Base-by-base conservation (phyloP, 768 basidiomycete genomes). In the Mycena olivaceomarginata region DNA sequence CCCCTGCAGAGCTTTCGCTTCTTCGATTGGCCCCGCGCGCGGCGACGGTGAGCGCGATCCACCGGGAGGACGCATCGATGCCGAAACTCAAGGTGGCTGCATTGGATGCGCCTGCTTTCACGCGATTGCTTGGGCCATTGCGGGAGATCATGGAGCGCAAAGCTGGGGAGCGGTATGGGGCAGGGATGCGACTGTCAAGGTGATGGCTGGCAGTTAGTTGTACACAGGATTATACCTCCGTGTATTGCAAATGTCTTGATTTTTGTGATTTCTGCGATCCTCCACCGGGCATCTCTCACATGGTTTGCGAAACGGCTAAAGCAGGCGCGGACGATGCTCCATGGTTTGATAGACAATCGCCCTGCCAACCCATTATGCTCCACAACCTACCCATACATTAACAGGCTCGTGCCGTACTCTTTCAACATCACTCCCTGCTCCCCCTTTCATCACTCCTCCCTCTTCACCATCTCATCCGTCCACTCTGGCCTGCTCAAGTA, bases 61-160 rank as follows among this genome's bases (percentile, higher is more conserved):
- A 87, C 65, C 89, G 94, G 60, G 77, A 82, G 0, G 89, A 92
- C 56, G 84, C 86, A 45, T 85, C 88, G 37, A 82, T 84, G 76
- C 90, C 90, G 13, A 96, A 94, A 84, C 91, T 99, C 57, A 96
- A 98, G 84, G 97, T 99, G 15, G 98, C 98, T 9, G 96, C 96
- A 12, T 89, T 99, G 79, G 97, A 97, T 81, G 96, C 97, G 46
- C 92, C 95, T 74, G 95, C 98, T 22, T 99, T 99, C 83, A 98
- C 97, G 15, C 93, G 98, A 53, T 88, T 99, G 57, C 92, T 99
- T 43, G 98, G 98, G 5, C 97, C 97, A 25, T 88, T 98, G 78
- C 93, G 96, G 76, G 97, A 98, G 84, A 94, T 97, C 83, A 97
- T 98, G 96, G 96, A 97, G 82, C 92, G 96, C 80, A 92, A 94